phyloP scores from a whole-genome alignment of 805 yeast species.

The Yamadazyma ubonensis region DNA sequence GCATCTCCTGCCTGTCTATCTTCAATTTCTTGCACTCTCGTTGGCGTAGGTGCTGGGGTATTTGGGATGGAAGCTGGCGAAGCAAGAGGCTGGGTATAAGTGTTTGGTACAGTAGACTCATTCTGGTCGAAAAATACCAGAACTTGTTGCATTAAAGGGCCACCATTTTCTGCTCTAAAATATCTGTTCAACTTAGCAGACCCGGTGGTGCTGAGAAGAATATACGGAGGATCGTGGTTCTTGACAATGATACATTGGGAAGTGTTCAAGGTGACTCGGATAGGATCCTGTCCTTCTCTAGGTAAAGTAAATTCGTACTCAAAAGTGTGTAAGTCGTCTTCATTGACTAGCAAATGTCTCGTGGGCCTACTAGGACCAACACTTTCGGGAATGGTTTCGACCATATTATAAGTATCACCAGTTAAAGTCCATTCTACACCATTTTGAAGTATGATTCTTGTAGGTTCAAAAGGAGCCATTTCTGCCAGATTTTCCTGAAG shows the following conservation, averaged over 20 bases:
- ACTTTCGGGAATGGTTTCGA: conserved; percentile 13
- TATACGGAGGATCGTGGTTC: conserved; percentile 33
- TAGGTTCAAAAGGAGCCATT: conserved; percentile 18
- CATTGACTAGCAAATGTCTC: conserved; percentile 25
- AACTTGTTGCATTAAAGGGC: conserved; percentile 25
- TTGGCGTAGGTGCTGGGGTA: not conserved
- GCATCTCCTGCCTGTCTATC: not conserved
- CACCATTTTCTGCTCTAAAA: conserved; percentile 14
- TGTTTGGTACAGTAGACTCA: not conserved
- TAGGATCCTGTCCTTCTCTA: conserved; percentile 14
- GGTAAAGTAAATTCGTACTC: conserved; percentile 25
- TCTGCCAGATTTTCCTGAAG: no score
- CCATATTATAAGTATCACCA: conserved; percentile 26
- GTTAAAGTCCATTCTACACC: conserved; percentile 24
- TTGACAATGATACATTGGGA: conserved; percentile 46
- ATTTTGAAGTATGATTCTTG: conserved; percentile 20
- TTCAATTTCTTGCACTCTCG: not conserved
- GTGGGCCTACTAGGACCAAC: conserved; percentile 1
- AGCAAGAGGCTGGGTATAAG: no score
- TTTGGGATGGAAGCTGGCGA: no score
- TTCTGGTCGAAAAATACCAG: not conserved
- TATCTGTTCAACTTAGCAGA: conserved; percentile 24
- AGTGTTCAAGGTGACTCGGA: conserved; percentile 25
- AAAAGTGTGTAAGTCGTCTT: conserved; percentile 23
- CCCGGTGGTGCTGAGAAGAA: conserved; percentile 39